phyloP scores from a whole-genome alignment of 176 grass and related monocot species.

The Cenchrus purpureus region DNA sequence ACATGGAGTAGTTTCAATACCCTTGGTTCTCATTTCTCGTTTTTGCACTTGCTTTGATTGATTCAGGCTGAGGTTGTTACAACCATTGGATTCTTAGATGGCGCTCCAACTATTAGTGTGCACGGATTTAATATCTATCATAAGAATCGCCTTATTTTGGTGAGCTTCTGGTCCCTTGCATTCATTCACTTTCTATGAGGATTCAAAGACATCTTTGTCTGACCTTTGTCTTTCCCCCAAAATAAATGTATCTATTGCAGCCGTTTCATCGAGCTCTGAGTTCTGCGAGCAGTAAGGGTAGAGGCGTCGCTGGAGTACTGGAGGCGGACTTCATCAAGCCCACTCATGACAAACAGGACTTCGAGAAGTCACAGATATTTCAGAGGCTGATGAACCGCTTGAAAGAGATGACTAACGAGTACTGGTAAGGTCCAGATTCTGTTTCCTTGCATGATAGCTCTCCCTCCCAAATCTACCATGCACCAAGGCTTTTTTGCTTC shows the following conservation, averaged over 20 bases:
- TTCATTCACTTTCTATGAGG: constrained; percentile 1
- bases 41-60: constrained; percentile 15
- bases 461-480: not conserved
- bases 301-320: constrained; percentile 47
- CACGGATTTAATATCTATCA: constrained; percentile 79
- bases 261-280: constrained; percentile 54
- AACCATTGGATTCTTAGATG: constrained; percentile 63
- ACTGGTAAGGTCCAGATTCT: constrained; percentile 44
- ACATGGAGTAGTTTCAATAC: not conserved
- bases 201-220: constrained; percentile 5
- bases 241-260: constrained; percentile 21
- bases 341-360: constrained; percentile 69
- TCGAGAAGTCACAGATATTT: constrained; percentile 56
- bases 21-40: not conserved
- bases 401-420: constrained; percentile 64
- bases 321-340: constrained; percentile 65
- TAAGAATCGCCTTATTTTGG: constrained; percentile 66
- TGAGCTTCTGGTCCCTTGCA: constrained; percentile 28
- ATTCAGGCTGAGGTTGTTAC: constrained; percentile 57
- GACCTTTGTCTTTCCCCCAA: not conserved
- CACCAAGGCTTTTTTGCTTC: not conserved
- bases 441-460: not conserved
- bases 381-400: constrained; percentile 56
- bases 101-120: constrained; percentile 46
- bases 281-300: constrained; percentile 48